phyloP scores from a whole-genome alignment of 805 yeast genomes.

The Teunomyces tritomae region DNA sequence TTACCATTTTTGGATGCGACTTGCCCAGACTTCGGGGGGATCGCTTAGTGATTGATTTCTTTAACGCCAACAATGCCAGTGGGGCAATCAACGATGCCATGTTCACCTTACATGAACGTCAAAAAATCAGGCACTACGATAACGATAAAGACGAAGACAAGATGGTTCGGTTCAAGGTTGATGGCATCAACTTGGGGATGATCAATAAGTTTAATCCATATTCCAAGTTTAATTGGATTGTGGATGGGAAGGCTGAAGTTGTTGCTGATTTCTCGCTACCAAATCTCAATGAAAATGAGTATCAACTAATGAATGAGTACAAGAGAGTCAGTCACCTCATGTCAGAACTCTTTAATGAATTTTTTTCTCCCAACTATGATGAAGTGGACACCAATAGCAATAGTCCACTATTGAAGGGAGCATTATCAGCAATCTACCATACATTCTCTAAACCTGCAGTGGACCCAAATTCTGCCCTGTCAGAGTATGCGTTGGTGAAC shows the following conservation, averaged over 20 bases:
- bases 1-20: constrained; percentile 65
- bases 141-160: constrained; percentile 25
- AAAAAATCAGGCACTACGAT: constrained; percentile 48
- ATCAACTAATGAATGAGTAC: constrained; percentile 15
- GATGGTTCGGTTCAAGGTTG: constrained; percentile 38
- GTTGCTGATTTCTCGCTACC: constrained; percentile 75
- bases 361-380: constrained; percentile 12
- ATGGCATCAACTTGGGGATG: constrained; percentile 39
- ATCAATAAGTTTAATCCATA: constrained; percentile 25
- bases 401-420: constrained; percentile 34
- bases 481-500: constrained; percentile 63
- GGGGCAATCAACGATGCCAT: constrained; percentile 75
- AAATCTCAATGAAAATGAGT: constrained; percentile 26
- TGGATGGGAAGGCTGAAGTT: constrained; percentile 67
- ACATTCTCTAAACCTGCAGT: constrained; percentile 28
- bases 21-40: constrained; percentile 58
- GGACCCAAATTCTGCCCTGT: constrained; percentile 8
- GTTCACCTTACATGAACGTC: constrained; percentile 75
- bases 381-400: constrained; percentile 7
- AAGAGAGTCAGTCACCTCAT: constrained; percentile 24
- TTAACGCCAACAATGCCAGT: constrained; percentile 66
- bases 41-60: constrained; percentile 60
- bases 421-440: constrained; percentile 40
- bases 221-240: constrained; percentile 67
- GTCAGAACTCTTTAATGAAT: constrained; percentile 25